phyloP scores from a whole-genome alignment of 495 filamentous ascomycete genomes.

The Talaromyces stipitatus region DNA sequence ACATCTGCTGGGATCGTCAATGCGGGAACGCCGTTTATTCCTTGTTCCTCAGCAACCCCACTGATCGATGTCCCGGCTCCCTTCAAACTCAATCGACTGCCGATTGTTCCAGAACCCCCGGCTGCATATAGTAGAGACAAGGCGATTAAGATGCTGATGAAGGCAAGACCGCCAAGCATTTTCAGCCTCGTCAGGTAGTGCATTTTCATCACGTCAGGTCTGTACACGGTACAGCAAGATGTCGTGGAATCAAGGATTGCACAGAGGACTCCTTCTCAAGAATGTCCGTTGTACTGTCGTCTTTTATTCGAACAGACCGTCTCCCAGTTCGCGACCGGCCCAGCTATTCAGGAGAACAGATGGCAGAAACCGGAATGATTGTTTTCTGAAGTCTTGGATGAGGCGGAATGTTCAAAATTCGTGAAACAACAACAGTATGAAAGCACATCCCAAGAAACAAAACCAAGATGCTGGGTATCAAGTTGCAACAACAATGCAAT shows the following conservation, averaged over 20 bases:
- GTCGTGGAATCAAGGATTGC: not conserved
- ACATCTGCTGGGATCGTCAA: not conserved
- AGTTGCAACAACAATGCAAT: not conserved
- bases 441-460: not conserved
- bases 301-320: not conserved
- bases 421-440: not conserved
- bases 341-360: not conserved
- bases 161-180: not conserved
- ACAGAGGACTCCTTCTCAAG: not conserved
- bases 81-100: not conserved
- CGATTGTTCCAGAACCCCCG: not conserved
- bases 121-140: not conserved
- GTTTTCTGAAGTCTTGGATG: not conserved
- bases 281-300: not conserved
- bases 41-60: not conserved
- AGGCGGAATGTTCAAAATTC: not conserved
- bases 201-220: not conserved
- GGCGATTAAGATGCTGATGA: constrained; percentile 1
- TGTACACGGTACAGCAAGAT: not conserved
- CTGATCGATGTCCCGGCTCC: not conserved
- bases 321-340: not conserved
- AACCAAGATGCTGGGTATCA: not conserved
- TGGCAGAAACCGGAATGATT: not conserved
- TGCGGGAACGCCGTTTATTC: not conserved
- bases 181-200: not conserved